Evolutionary conservation across 1,284 basidiomycete genomes (phyloP).

Genomic region (Earliella scabrosa): DNA sequence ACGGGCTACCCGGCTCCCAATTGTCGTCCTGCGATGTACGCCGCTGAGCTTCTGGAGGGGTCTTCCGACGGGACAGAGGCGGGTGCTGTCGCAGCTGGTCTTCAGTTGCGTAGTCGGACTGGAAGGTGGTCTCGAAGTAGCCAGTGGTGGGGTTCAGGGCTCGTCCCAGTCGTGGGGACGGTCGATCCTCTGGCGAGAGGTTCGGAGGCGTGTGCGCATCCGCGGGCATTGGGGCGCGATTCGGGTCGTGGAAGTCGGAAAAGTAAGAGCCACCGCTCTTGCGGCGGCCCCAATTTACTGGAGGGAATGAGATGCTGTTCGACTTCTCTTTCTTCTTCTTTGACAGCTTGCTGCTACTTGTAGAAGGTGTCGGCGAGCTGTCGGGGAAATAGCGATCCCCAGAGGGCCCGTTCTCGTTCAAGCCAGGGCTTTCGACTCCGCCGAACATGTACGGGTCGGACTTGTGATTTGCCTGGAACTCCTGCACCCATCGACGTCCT

Average conservation of each 20-base stretch:
- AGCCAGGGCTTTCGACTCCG: conserved; percentile 47
- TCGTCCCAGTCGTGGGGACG: conserved; percentile 22
- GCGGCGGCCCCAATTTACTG: conserved; percentile 60
- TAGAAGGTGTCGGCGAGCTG: conserved; percentile 3
- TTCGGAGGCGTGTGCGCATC: conserved; percentile 5
- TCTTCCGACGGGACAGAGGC: conserved; percentile 18
- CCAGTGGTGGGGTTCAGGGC: conserved; percentile 31
- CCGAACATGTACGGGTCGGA: conserved; percentile 61
- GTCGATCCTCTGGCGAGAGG: conserved; percentile 20
- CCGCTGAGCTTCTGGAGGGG: neutral
- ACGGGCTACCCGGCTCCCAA: conserved; percentile 28
- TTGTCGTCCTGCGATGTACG: conserved; percentile 4
- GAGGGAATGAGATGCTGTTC: conserved; percentile 55
- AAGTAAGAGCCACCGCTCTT: conserved; percentile 61
- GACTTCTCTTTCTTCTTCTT: conserved; percentile 53
- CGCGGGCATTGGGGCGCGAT: conserved; percentile 19
- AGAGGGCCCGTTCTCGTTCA: conserved; percentile 34
- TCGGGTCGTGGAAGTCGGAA: conserved; percentile 41
- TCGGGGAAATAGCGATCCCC: conserved; percentile 14
- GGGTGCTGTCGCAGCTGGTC: conserved; percentile 32
- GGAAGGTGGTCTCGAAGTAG: conserved; percentile 46
- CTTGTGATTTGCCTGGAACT: conserved; percentile 38
- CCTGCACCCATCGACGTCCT: conserved; percentile 69
- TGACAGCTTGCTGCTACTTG: conserved; percentile 30
- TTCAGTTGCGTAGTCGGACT: conserved; percentile 37